phyloP scores from a whole-genome alignment of 768 basidiomycete species.

The Cystofilobasidium capitatum region DNA sequence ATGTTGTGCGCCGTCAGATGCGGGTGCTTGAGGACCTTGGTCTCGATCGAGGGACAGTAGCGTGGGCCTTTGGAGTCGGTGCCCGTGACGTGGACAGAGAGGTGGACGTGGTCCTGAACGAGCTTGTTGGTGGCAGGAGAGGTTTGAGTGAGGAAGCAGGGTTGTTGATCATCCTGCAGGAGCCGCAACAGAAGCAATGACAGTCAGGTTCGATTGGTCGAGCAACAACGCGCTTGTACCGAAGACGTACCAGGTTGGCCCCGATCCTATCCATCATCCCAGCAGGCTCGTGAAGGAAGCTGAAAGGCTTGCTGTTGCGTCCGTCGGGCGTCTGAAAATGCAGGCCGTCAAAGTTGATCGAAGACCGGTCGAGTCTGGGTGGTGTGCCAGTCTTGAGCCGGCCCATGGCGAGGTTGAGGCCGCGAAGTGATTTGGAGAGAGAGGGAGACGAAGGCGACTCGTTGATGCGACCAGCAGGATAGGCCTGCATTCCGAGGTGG shows the following conservation, averaged over 20 bases:
- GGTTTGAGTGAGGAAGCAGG: conserved; percentile 58
- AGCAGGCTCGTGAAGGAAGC: conserved; percentile 53
- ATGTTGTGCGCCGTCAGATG: conserved; percentile 61
- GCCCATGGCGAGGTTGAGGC: conserved; percentile 71
- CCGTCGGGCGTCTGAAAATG: conserved; percentile 58
- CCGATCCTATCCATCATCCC: not conserved
- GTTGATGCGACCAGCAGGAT: conserved; percentile 63
- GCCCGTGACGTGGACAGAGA: conserved; percentile 77
- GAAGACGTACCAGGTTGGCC: conserved; percentile 12
- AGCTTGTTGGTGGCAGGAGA: conserved; percentile 63
- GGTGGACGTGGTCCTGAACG: conserved; percentile 64
- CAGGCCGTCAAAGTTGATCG: conserved; percentile 60
- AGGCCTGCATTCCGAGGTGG: conserved; percentile 57
- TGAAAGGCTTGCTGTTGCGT: conserved; percentile 55
- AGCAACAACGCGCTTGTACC: not conserved
- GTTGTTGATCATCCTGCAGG: conserved; percentile 58
- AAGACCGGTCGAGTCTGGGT: conserved; percentile 59
- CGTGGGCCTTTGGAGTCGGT: conserved; percentile 73
- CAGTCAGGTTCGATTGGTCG: not conserved
- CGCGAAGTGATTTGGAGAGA: conserved; percentile 61
- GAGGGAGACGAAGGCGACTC: conserved; percentile 53
- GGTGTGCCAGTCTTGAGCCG: conserved; percentile 75
- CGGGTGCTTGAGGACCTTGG: conserved; percentile 71
- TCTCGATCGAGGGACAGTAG: conserved; percentile 83
- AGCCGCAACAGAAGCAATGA: not conserved